Evolutionary conservation across 345 rosid species (phyloP).

Genomic region (Streptanthus diversifolius): DNA sequence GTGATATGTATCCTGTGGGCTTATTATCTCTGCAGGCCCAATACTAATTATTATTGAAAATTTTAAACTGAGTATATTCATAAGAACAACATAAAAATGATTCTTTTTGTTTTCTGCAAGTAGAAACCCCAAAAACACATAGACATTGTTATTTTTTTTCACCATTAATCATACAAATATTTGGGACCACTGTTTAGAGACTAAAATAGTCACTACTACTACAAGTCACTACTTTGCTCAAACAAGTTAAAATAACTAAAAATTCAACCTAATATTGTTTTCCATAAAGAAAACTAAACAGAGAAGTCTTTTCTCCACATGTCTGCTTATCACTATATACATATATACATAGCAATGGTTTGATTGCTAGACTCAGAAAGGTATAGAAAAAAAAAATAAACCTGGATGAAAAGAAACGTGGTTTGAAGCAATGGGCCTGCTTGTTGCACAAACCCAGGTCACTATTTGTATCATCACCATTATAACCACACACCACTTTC

Average conservation of each 20-base stretch:
- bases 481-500: slow-evolving; percentile 30
- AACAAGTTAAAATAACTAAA: not conserved
- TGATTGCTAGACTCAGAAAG: not conserved
- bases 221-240: slow-evolving; percentile 17
- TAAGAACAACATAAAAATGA: too few relatives aligned
- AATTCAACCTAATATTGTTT: slow-evolving; percentile 6
- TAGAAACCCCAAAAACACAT: not conserved
- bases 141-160: not conserved
- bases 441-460: slow-evolving; percentile 45
- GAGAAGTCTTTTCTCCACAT: not conserved
- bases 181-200: slow-evolving; percentile 22
- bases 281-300: slow-evolving; percentile 24
- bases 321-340: not conserved
- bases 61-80: too few relatives aligned
- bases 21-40: slow-evolving; percentile 3
- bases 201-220: slow-evolving; percentile 14
- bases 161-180: slow-evolving; percentile 1
- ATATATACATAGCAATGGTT: slow-evolving; percentile 14
- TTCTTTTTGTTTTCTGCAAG: not conserved
- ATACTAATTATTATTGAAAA: not conserved
- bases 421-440: slow-evolving; percentile 48
- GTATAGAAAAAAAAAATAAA: slow-evolving; percentile 1
- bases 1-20: not conserved
- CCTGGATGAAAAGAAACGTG: slow-evolving; percentile 44
- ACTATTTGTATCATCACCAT: slow-evolving; percentile 41